phyloP scores from a whole-genome alignment of 1,139 yeast species.

The Sugiyamaella neomexicana region DNA sequence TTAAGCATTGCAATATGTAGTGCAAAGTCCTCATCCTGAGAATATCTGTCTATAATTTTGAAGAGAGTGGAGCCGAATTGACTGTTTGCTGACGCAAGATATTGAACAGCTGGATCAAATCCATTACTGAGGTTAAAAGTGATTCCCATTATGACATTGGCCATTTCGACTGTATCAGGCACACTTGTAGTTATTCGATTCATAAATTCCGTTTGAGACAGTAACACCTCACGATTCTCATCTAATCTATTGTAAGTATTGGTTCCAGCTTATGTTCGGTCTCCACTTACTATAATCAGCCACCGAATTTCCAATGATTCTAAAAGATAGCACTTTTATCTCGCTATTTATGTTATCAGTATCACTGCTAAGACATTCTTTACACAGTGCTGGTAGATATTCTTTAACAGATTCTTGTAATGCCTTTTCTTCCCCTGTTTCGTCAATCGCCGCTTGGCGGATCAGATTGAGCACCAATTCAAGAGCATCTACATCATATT shows the following conservation, averaged over 20 bases:
- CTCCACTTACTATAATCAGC: conserved; percentile 25
- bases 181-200: background rate
- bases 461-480: conserved; percentile 1
- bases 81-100: background rate
- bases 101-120: conserved; percentile 4
- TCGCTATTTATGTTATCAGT: background rate
- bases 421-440: background rate
- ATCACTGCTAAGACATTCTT: background rate
- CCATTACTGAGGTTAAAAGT: conserved; percentile 19
- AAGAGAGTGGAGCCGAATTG: background rate
- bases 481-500: background rate
- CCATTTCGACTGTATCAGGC: background rate
- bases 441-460: conserved; percentile 1
- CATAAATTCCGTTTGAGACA: background rate
- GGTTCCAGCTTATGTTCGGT: background rate
- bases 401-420: background rate
- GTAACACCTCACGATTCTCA: conserved; percentile 1
- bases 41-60: conserved; percentile 3
- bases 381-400: conserved; percentile 4
- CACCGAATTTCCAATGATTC: conserved; percentile 28
- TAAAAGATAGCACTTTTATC: conserved; percentile 10
- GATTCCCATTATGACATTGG: conserved; percentile 7
- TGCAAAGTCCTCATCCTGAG: conserved; percentile 6
- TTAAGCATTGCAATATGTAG: conserved; percentile 8
- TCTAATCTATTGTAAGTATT: conserved; percentile 3